Conservation (phyloP, 345 rosid genomes). For the Barbarea vulgaris region DNA sequence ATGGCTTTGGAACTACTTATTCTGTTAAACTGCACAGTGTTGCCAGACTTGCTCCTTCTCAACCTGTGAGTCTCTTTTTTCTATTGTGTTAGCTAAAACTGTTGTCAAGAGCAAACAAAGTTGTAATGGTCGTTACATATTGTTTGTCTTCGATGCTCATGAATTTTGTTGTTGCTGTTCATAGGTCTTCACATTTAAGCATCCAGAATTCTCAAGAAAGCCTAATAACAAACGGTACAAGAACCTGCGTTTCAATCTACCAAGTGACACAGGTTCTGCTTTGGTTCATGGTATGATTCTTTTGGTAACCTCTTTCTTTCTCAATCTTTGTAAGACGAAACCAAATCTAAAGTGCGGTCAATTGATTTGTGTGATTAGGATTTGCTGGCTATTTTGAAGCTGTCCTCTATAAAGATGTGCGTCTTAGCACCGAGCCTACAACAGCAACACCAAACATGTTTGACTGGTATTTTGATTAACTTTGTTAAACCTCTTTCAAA, state of each 20-base stretch:
- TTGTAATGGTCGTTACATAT: no score
- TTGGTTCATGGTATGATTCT: constrained; percentile 69
- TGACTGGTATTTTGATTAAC: constrained; percentile 57
- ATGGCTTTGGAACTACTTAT: constrained; percentile 75
- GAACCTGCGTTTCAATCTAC: constrained; percentile 62
- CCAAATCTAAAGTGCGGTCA: background rate
- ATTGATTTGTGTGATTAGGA: constrained; percentile 45
- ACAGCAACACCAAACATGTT: constrained; percentile 77
- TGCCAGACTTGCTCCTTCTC: constrained; percentile 71
- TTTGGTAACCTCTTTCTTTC: background rate
- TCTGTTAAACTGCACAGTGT: constrained; percentile 72
- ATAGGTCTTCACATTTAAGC: constrained; percentile 82
- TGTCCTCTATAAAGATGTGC: constrained; percentile 68
- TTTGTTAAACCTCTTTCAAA: background rate
- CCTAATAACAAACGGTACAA: constrained; percentile 64
- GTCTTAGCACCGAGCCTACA: constrained; percentile 77
- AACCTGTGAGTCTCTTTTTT: constrained; percentile 59
- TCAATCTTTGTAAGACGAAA: background rate
- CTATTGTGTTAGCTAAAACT: background rate
- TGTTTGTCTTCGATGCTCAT: no score
- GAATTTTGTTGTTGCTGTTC: no score
- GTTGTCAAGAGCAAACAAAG: background rate
- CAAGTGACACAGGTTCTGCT: constrained; percentile 67
- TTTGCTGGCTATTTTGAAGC: constrained; percentile 89
- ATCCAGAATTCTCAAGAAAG: constrained; percentile 57